Conservation (phyloP, 768 basidiomycete genomes). For the Clathrus columnatus region DNA sequence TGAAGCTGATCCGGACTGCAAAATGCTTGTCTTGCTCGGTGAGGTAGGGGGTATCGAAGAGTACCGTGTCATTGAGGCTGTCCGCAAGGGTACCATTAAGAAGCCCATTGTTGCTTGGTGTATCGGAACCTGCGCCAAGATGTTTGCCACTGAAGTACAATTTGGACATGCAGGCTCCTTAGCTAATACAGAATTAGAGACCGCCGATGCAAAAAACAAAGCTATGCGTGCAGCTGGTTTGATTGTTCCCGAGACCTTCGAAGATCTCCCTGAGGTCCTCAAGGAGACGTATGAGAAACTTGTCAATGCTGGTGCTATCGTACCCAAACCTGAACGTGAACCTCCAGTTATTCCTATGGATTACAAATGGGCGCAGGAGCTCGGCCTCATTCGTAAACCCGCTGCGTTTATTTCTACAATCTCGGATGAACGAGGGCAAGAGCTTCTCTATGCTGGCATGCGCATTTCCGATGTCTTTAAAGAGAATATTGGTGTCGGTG, state of each 20-base stretch:
- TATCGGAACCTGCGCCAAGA: constrained; percentile 99
- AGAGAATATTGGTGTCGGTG: constrained; percentile 92
- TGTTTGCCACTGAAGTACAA: constrained; percentile 99
- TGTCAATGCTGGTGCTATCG: constrained; percentile 58
- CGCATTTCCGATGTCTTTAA: constrained; percentile 98
- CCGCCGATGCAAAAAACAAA: constrained; percentile 94
- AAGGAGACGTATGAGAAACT: constrained; percentile 80
- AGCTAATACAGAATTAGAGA: constrained; percentile 97
- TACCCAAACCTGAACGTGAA: constrained; percentile 67
- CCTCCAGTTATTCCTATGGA: constrained; percentile 99
- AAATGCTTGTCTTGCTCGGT: constrained; percentile 97
- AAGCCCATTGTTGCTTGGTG: constrained; percentile 99
- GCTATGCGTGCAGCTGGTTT: constrained; percentile 94
- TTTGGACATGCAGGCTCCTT: constrained; percentile 98
- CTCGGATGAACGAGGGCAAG: constrained; percentile 98
- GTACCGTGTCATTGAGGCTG: constrained; percentile 97
- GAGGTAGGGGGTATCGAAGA: constrained; percentile 99
- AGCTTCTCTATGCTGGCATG: constrained; percentile 98
- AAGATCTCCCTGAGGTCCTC: constrained; percentile 83
- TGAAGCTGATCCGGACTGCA: constrained; percentile 94
- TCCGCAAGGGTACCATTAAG: constrained; percentile 86
- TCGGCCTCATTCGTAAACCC: constrained; percentile 96
- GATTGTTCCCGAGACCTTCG: constrained; percentile 95
- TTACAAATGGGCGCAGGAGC: constrained; percentile 99
- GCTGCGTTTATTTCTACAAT: constrained; percentile 99